A percentile compares a stretch with the other conserved stretches of the same genome.
Conservation (phyloP, 768 basidiomycete genomes). For the Boletus coccyginus region DNA sequence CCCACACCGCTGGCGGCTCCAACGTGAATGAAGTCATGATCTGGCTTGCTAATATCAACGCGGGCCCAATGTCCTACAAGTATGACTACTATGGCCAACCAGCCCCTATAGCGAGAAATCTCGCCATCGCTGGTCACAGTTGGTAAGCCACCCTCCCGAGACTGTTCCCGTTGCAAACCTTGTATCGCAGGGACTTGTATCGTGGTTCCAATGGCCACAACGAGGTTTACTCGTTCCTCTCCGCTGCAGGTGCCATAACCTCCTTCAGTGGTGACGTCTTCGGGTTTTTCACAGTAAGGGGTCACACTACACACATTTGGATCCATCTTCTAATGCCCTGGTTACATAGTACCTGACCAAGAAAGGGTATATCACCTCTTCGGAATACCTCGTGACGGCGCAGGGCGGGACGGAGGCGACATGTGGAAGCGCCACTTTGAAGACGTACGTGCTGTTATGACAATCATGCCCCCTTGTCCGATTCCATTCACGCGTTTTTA, state of each 20-base stretch:
- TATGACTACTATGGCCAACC: conserved; percentile 49
- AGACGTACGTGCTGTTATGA: conserved; percentile 40
- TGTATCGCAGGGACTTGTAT: conserved; percentile 49
- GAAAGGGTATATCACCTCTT: conserved; percentile 41
- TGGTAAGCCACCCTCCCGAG: conserved; percentile 37
- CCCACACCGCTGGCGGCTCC: conserved; percentile 45
- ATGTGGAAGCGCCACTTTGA: conserved; percentile 51
- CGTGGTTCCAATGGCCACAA: conserved; percentile 53
- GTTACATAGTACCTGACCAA: conserved; percentile 51
- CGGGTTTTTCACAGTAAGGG: conserved; percentile 46
- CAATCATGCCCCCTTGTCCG: not conserved
- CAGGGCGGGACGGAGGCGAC: conserved; percentile 67
- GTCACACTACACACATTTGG: not conserved
- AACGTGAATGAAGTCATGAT: conserved; percentile 55
- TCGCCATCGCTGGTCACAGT: conserved; percentile 46
- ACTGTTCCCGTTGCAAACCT: not conserved
- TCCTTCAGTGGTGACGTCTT: conserved; percentile 55
- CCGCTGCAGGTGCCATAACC: conserved; percentile 35
- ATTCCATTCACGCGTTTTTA: conserved; percentile 16
- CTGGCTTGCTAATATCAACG: conserved; percentile 59
- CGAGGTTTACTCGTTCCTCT: conserved; percentile 50
- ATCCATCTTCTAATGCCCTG: not conserved
- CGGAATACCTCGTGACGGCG: conserved; percentile 55
- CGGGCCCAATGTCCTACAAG: conserved; percentile 52
- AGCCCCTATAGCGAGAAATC: conserved; percentile 38